Conservation (phyloP, 2,329 filamentous ascomycete species). For the Calonectria honghensis region DNA sequence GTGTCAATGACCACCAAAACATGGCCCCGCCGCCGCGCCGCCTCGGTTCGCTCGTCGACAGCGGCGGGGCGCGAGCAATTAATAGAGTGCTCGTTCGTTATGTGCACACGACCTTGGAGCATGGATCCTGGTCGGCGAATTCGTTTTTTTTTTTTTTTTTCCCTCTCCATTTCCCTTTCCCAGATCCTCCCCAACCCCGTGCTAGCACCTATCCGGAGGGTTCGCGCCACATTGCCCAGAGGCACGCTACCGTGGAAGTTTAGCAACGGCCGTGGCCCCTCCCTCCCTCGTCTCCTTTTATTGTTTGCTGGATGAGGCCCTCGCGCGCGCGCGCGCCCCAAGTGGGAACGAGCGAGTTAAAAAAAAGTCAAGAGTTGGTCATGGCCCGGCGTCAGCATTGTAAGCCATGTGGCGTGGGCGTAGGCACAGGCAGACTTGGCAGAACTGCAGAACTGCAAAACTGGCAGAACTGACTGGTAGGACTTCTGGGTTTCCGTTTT, state of each 20-base stretch:
- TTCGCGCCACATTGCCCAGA: conserved; percentile 30
- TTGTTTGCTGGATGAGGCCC: neutral
- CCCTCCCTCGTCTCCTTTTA: neutral
- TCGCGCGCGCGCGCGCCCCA: neutral
- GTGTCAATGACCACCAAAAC: conserved; percentile 9
- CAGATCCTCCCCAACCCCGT: neutral
- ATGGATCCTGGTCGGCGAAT: conserved; percentile 23
- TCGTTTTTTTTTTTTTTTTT: conserved; percentile 12
- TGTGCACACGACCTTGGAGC: conserved; percentile 11
- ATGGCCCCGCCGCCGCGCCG: conserved; percentile 30
- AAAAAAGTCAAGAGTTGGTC: neutral
- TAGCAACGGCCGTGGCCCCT: conserved; percentile 10
- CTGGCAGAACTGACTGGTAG: neutral
- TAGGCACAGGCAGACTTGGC: neutral
- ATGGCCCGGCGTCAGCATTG: neutral
- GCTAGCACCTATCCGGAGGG: conserved; percentile 29
- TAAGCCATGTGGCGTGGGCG: conserved; percentile 8
- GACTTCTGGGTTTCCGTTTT: conserved; percentile 8
- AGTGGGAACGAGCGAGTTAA: neutral
- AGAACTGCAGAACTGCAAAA: neutral
- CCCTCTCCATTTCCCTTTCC: neutral
- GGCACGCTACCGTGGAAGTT: conserved; percentile 15
- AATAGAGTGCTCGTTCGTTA: neutral
- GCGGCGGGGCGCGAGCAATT: conserved; percentile 30
- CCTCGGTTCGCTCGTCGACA: conserved; percentile 16